Base-by-base conservation (phyloP, 78 protist genomes). In the Tieghemostelium lacteum region DNA sequence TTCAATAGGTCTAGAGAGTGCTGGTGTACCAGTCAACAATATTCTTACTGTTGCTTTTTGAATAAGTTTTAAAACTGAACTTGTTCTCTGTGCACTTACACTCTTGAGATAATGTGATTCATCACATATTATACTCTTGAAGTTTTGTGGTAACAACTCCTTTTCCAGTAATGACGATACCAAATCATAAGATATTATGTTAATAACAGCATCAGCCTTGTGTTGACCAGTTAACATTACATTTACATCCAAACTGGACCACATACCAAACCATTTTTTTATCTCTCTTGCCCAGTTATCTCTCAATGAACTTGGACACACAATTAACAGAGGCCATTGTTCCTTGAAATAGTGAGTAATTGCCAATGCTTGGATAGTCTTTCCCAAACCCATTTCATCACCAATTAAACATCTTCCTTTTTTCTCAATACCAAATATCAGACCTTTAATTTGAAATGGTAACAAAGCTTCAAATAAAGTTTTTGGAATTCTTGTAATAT, bases 21-120 rank as follows among this genome's bases (percentile, higher is more conserved):
- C 95, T 0, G 98, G 98, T 54, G 98, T 98, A 20, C 99, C 99
- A 6, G 98, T 92, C 33, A 97, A 92, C 6, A 95, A 61, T 22
- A 95, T 69, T 19, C 64, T 20, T 17, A 87, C 78, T 29, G 7
- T 33, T 34, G 93, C 87, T 10, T 34, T 31, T 36, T 94, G 69
- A 28, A 89, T 55, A 17, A 97, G 20, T 28, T 92, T 92, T 37
- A 91, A 60, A 7, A 95, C 67, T 1, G 34, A 54, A 16, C 42
- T 20, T n/a, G 97, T 73, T 45, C 98, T 83, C 36, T 92, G 28
- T 10, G 98, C 65, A 22, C 65, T 55, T 0, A 29, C 45, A 63
- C 67, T 92, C 55, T 97, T 96, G 37, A 96, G 62, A 57, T 71
- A 71, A 89, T 96, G 98, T 14, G 89, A 28, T 70, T 96, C 98